These are phyloP conservation scores for Boletus sp. DNA, from an alignment of 768 basidiomycete species.

Conservation along the genomic window DNA sequence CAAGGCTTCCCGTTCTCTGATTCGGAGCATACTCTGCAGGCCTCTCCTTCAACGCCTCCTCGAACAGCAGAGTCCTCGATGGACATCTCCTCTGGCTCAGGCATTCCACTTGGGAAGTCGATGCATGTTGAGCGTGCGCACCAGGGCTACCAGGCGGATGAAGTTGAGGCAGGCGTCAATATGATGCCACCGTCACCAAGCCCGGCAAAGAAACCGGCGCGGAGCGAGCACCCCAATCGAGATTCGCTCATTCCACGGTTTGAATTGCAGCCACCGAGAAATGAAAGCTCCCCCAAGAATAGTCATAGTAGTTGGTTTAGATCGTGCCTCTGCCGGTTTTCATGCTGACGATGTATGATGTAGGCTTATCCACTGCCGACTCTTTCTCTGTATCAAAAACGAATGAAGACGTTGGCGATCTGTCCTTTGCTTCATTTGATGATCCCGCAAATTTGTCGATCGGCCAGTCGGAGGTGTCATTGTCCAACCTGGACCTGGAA, in stretches of 20 bases:
- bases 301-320: conserved; percentile 13
- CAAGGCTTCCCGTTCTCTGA: conserved; percentile 39
- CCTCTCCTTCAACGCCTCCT: conserved; percentile 24
- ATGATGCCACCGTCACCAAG: conserved; percentile 53
- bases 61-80: conserved; percentile 24
- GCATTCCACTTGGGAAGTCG: conserved; percentile 36
- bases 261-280: conserved; percentile 17
- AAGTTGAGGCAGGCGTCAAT: conserved; percentile 40
- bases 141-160: conserved; percentile 25
- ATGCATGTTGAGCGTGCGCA: conserved; percentile 38
- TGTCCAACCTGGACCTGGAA: conserved; percentile 33
- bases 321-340: background rate
- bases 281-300: conserved; percentile 24
- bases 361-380: conserved; percentile 20
- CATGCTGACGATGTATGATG: background rate
- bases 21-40: conserved; percentile 14
- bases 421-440: conserved; percentile 29
- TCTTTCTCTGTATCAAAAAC: conserved; percentile 18
- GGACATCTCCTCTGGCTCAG: conserved; percentile 12
- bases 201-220: conserved; percentile 33
- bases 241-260: conserved; percentile 39
- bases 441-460: conserved; percentile 35
- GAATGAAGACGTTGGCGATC: conserved; percentile 28
- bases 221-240: conserved; percentile 17
- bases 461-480: conserved; percentile 37